phyloP scores from a whole-genome alignment of 148 eudicot genomes.

The Tetragonia tetragonoides region DNA sequence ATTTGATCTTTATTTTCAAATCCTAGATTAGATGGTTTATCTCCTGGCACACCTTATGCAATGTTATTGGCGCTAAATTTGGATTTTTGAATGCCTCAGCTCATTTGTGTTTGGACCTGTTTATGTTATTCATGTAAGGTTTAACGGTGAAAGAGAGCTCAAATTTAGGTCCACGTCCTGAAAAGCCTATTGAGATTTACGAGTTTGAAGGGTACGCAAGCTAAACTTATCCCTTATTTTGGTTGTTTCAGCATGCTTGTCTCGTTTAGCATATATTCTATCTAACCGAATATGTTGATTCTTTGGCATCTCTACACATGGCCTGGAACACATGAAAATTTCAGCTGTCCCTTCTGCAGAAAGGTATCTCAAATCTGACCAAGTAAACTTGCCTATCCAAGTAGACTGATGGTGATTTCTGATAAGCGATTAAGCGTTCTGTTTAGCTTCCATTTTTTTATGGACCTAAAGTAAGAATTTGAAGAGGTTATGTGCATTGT shows the following conservation, averaged over 20 bases:
- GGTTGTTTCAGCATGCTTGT: neutral
- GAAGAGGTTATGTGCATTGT: neutral
- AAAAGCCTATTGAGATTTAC: slow-evolving; percentile 87
- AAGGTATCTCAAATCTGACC: slow-evolving; percentile 53
- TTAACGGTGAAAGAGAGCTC: slow-evolving; percentile 78
- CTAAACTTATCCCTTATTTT: neutral
- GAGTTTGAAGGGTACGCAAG: slow-evolving; percentile 81
- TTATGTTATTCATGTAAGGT: slow-evolving; percentile 37
- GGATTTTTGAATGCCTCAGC: neutral
- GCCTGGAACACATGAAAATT: slow-evolving; percentile 21
- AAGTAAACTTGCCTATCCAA: neutral
- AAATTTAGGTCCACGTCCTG: slow-evolving; percentile 90
- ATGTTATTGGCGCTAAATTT: neutral
- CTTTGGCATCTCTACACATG: slow-evolving; percentile 15
- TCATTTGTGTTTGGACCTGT: neutral
- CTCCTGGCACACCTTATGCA: neutral
- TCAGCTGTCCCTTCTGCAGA: slow-evolving; percentile 97
- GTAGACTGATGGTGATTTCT: neutral
- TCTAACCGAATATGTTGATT: slow-evolving; percentile 10
- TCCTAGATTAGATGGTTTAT: neutral
- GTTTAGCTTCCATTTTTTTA: neutral
- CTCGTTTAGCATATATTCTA: neutral
- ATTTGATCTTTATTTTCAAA: neutral
- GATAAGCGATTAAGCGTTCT: neutral
- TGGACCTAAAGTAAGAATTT: neutral